Base-by-base conservation (phyloP, 1,284 basidiomycete species). In the Ceratobasidium sp. region DNA sequence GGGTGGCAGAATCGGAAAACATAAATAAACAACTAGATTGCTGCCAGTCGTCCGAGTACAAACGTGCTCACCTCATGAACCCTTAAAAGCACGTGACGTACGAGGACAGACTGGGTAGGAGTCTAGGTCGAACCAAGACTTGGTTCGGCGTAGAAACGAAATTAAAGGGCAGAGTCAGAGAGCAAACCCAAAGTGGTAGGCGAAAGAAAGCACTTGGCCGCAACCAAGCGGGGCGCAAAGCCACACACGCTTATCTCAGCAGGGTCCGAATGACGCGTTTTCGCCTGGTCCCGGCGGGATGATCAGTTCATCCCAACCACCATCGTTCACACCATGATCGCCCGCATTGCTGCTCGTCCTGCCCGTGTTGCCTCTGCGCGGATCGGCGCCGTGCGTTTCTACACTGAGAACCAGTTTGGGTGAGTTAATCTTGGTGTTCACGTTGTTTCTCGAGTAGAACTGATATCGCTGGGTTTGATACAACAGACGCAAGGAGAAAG, bases 341-440 rank as follows among this genome's bases (percentile, higher is more conserved):
- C 66, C 54, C 66, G 66, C 42, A 46, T 69, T 69, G 54, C 54
- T 30, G 42, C 42, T 48, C 66, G 66, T 48, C 21, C 66, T 46
- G 53, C 44, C 23, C 59, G 38, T 16, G 21, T 46, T 30, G n/a
- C 28, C 23, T 28, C 59, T 11, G 23, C 54, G n/a, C 66, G 66
- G 16, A 8, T 33, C 25, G 44, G 51, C 11, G 66, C 53, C 28
- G 66, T 59, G 8, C 53, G 66, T 18, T 69, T 69, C 66, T 69
- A 69, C 42, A n/a, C 40, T n/a, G 66, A 69, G 42, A 28, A 69
- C n/a, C 66, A 69, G 40, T 69, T 69, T 49, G 54, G 40, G 66
- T 69, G 25, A 28, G 66, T 69, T 14, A 14, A 33, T 9, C 44
- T 25, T 49, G 18, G 46, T 21, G 21, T 51, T 21, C 18, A 40